Evolutionary conservation across 495 filamentous ascomycete species (phyloP).

Genomic region (Aspergillus biplanus): DNA sequence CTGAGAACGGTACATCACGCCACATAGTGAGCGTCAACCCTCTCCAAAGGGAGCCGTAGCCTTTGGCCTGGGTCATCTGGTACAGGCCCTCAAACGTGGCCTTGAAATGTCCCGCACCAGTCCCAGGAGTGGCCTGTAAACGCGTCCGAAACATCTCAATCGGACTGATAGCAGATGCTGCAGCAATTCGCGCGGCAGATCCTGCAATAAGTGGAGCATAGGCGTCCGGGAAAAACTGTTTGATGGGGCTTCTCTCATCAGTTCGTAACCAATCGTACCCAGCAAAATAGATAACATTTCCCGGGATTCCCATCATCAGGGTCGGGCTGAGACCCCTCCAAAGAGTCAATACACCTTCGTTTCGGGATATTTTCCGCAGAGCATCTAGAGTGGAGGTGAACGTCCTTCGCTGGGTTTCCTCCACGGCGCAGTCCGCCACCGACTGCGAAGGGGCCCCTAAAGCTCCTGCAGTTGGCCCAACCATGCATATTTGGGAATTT

Average conservation of each 20-base stretch:
- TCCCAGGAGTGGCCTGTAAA: conserved; percentile 73
- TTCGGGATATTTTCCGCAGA: conserved; percentile 91
- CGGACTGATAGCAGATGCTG: conserved; percentile 82
- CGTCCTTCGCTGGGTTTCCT: conserved; percentile 79
- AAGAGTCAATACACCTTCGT: conserved; percentile 84
- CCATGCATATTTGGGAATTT: conserved; percentile 78
- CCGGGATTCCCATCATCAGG: conserved; percentile 89
- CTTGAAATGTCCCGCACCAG: conserved; percentile 64
- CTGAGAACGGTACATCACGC: conserved; percentile 96
- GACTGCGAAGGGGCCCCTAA: conserved; percentile 36
- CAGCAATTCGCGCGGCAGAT: conserved; percentile 72
- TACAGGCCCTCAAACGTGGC: conserved; percentile 74
- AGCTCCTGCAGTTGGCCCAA: conserved; percentile 47
- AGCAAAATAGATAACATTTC: conserved; percentile 97
- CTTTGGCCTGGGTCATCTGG: conserved; percentile 76
- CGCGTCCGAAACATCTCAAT: conserved; percentile 95
- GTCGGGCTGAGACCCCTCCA: conserved; percentile 95
- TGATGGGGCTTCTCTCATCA: conserved; percentile 69
- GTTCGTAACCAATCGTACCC: conserved; percentile 94
- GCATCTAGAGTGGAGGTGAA: conserved; percentile 93
- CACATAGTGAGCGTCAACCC: conserved; percentile 90
- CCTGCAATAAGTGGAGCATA: conserved; percentile 85
- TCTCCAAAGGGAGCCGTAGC: conserved; percentile 87
- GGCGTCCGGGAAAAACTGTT: conserved; percentile 56
- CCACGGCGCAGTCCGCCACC: conserved; percentile 76